Conservation (phyloP, 306 rosid genomes). For the Castanospermum australe region DNA sequence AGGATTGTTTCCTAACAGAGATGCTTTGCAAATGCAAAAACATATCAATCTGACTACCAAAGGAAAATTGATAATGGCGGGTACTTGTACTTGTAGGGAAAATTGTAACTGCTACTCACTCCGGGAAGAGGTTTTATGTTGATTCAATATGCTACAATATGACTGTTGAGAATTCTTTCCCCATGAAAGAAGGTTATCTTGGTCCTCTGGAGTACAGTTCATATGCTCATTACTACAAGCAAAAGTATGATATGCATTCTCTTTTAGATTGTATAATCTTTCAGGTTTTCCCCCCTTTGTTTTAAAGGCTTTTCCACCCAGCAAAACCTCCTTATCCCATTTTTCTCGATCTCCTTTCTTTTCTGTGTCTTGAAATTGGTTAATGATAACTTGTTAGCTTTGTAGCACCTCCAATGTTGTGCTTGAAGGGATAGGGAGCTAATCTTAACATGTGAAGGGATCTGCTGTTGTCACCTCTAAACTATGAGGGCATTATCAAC, state of each 20-base stretch:
- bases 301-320: background rate
- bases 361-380: constrained; percentile 1
- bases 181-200: constrained; percentile 97
- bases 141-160: constrained; percentile 86
- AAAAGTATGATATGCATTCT: constrained; percentile 66
- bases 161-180: constrained; percentile 95
- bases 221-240: constrained; percentile 97
- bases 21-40: constrained; percentile 47
- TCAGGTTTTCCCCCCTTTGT: background rate
- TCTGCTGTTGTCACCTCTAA: constrained; percentile 40
- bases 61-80: constrained; percentile 88
- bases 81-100: constrained; percentile 76
- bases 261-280: constrained; percentile 24
- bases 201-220: constrained; percentile 99
- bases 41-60: constrained; percentile 36
- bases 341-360: background rate
- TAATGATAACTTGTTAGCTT: constrained; percentile 43
- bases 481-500: constrained; percentile 31
- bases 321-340: constrained; percentile 9
- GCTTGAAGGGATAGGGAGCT: constrained; percentile 64
- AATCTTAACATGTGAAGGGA: constrained; percentile 63
- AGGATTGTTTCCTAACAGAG: constrained; percentile 80
- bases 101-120: constrained; percentile 97
- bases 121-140: constrained; percentile 97
- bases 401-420: constrained; percentile 54